These are phyloP conservation scores for Lodderomyces orthopsilosis DNA, from an alignment of 1,139 yeast species.

Conservation along the genomic window DNA sequence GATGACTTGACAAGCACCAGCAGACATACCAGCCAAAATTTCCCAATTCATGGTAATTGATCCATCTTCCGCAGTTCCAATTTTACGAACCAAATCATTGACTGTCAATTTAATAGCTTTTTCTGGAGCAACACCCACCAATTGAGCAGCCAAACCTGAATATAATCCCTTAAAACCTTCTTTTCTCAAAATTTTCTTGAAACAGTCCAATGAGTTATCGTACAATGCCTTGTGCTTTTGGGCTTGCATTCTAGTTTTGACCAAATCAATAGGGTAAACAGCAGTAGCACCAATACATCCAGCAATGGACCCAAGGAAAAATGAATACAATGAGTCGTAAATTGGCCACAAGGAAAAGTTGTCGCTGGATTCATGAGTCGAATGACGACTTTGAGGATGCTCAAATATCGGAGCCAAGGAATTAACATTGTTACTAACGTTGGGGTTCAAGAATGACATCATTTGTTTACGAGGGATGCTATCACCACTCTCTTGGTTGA, in stretches of 20 bases:
- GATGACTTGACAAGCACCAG: slow-evolving; percentile 95
- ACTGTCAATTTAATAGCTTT: slow-evolving; percentile 96
- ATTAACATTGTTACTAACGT: slow-evolving; percentile 35
- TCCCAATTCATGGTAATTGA: slow-evolving; percentile 69
- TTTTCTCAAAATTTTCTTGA: slow-evolving; percentile 65
- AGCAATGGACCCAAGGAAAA: slow-evolving; percentile 87
- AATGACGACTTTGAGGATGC: slow-evolving; percentile 39
- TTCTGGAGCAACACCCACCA: slow-evolving; percentile 97
- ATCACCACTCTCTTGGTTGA: slow-evolving; percentile 43
- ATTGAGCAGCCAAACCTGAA: slow-evolving; percentile 91
- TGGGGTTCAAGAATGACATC: slow-evolving; percentile 49
- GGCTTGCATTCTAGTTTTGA: slow-evolving; percentile 97
- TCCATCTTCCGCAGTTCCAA: slow-evolving; percentile 57
- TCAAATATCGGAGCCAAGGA: slow-evolving; percentile 41
- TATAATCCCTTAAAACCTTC: slow-evolving; percentile 91
- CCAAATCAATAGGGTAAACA: slow-evolving; percentile 96
- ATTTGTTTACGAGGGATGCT: slow-evolving; percentile 52
- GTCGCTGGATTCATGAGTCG: slow-evolving; percentile 29
- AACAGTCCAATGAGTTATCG: slow-evolving; percentile 83
- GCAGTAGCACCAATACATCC: slow-evolving; percentile 98
- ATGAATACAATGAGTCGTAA: slow-evolving; percentile 84
- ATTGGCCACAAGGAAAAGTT: slow-evolving; percentile 54
- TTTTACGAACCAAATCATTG: slow-evolving; percentile 80
- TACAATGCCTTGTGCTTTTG: slow-evolving; percentile 75
- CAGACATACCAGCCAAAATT: slow-evolving; percentile 83